A percentile compares a stretch with the other conserved stretches of the same genome.
Evolutionary conservation across 257 asterid genomes (phyloP).

Genomic region (Solanum pennellii): DNA sequence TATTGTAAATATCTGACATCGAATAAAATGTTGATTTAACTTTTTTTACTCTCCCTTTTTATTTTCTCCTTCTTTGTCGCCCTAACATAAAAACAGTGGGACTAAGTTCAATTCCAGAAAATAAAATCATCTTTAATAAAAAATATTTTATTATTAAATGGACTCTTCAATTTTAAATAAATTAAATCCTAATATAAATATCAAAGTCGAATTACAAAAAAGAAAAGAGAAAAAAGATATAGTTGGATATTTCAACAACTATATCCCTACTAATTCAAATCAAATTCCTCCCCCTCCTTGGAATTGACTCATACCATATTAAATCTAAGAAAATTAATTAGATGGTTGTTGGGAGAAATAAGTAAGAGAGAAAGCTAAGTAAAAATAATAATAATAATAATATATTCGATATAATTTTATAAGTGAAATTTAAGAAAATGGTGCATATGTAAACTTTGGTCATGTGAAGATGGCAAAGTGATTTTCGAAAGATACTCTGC

Average conservation of each 20-base stretch:
- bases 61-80: too few species aligned
- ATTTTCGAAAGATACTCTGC: fast-evolving
- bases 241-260: not conserved
- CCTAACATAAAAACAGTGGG: not conserved
- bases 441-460: not conserved
- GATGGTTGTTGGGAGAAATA: not conserved
- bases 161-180: not conserved
- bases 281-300: not conserved
- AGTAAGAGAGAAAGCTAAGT: not conserved
- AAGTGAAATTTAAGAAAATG: not conserved
- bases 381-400: fast-evolving
- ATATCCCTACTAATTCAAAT: not conserved
- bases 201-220: not conserved
- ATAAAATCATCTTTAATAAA: not conserved
- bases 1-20: fast-evolving
- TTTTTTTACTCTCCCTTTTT: too few species aligned
- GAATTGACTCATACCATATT: not conserved
- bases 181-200: not conserved
- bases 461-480: not conserved
- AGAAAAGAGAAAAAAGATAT: not conserved
- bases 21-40: not conserved
- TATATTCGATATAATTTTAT: not conserved
- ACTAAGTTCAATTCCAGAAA: too few species aligned
- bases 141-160: not conserved
- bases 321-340: not conserved